Evolutionary conservation across 257 asterid genomes (phyloP), one percentile per base, ranked within the genome.

Genomic region (Plantago major): DNA sequence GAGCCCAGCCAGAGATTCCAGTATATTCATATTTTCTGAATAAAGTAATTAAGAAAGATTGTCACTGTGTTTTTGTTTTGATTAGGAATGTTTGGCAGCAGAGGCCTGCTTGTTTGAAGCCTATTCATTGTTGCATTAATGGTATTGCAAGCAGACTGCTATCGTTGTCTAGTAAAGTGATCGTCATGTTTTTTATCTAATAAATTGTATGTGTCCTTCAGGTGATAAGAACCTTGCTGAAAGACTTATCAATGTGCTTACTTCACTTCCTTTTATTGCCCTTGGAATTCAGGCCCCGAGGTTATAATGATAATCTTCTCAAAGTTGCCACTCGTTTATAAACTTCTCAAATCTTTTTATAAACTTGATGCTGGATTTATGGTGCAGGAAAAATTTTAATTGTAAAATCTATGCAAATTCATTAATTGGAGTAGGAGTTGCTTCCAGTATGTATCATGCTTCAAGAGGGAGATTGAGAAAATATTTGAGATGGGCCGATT

Each of bases 401-500:
- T 87, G 93, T 78, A 83, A 78, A 75, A 69, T 90, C 7, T 90
- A 87, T 68, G 97, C 97, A 28, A 87, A 80, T 79, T 84, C 95
- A 4, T 83, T 90, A 68, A 78, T 90, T 18, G 99, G 97, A 66
- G 99, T 93, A 22, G 99, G 99, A 65, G 65, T 93, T 68, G 82
- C 95, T 18, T 93, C 97, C 46, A 87, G 86, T 66, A 42, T 89
- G 65, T 89, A 89, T 64, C 95, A 89, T 78, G 71, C 84, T 60
- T 89, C 97, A 0, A 82, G 92, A 65, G 99, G 99, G 62, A 85
- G 67, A 61, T 10, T 77, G 64, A 81, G 90, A 65, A 87, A 85
- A 79, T 93, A 83, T 67, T 75, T 89, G 65, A 89, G 99, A 76
- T 93, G 99, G 99, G 99, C 92, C 42, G 99, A 89, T 79, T 87